Evolutionary conservation across 2,329 filamentous ascomycete species (phyloP), one percentile per base, ranked within the genome.

Genomic region (Tympanopsis confertula): DNA sequence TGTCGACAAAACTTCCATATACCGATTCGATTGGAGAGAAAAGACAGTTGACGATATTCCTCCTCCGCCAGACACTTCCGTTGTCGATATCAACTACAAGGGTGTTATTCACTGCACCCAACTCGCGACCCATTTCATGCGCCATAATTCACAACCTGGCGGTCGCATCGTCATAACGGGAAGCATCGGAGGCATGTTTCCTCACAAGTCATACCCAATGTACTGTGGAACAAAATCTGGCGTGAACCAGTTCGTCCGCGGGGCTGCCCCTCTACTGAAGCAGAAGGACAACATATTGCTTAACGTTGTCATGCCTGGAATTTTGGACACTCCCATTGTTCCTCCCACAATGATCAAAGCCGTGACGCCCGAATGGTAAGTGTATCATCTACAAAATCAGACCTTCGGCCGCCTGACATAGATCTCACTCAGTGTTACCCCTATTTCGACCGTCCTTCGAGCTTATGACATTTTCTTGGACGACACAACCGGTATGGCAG

Each of bases 1-100:
- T 22, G 56, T 66, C 1, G 67, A 71, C 45, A 48, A 44, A 10
- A 58, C 55, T 13, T 67, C 63, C 14, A 44, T 66, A 19, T 72
- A 65, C 50, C 60, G n/a, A n/a, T 26, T 10, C 22, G 22, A n/a
- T 4, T 19, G 38, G 12, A 39, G 42, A 18, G 18, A 19, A 13
- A 38, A 20, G 12, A 5, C 15, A 3, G 35, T 46, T 10, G 30
- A 39, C 35, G 39, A 43, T 18, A n/a, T 44, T 3, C 45, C 45
- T 13, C 44, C 45, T 3, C 35, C 38, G 20, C 44, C 45, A 13
- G 38, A 45, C 33, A 37, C 41, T 1, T 19, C n/a, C 18, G 43
- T 42, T 20, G 42, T 39, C 17, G 44, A 46, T 12, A 32, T 33
- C 26, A 33, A 47, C 35, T 41, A 39, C 41, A 47, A 47, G 37